phyloP scores from a whole-genome alignment of 345 rosid genomes.

The Geranium brycei region DNA sequence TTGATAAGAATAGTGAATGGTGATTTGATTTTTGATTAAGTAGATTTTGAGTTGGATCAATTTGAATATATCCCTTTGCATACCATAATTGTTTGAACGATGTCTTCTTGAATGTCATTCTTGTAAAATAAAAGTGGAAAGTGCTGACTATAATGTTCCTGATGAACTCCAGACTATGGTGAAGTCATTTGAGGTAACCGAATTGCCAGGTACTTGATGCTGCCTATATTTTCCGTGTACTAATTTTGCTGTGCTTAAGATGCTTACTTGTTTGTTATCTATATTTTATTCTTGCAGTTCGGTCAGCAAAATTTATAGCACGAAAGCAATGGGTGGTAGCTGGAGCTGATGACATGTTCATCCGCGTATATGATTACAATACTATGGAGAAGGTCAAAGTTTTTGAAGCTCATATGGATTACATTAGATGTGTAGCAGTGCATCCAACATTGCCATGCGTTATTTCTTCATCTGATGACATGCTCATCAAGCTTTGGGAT shows the following conservation, averaged over 20 bases:
- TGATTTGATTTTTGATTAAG: background rate
- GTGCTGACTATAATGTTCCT: background rate
- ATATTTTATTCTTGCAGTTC: constrained; percentile 37
- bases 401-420: constrained; percentile 94
- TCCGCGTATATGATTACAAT: constrained; percentile 86
- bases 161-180: constrained; percentile 4
- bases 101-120: background rate
- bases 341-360: constrained; percentile 86
- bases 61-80: background rate
- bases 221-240: background rate
- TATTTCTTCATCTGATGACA: constrained; percentile 94
- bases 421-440: constrained; percentile 83
- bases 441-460: constrained; percentile 90
- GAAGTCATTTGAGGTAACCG: constrained; percentile 13
- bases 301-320: constrained; percentile 84
- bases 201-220: constrained; percentile 8
- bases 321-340: constrained; percentile 91
- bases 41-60: background rate
- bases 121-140: background rate
- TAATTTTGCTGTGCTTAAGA: background rate
- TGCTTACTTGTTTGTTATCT: background rate
- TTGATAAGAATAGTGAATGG: background rate
- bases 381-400: constrained; percentile 87
- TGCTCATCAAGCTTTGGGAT: constrained; percentile 98
- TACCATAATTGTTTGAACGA: background rate